Base-by-base conservation (phyloP, 371 early-diverging fungal species). In the Nematocida major region DNA sequence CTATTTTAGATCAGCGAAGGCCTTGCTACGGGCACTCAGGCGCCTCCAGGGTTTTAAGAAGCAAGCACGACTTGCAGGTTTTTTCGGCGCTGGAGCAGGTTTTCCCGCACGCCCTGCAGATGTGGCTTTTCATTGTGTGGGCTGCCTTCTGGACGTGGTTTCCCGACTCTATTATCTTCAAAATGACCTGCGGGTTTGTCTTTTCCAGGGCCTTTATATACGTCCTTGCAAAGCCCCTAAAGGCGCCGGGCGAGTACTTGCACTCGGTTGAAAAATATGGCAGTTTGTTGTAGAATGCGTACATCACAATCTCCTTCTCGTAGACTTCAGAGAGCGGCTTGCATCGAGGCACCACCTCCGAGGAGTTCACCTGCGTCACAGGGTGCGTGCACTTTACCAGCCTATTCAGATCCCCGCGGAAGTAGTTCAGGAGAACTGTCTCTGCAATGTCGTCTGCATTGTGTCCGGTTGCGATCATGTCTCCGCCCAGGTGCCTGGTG, bases 381-480 rank as follows among this genome's bases (percentile, higher is more conserved):
- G 94, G 94, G 36, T 89, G 89, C 0, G 97, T 95, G 87, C 97
- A 97, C 70, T 96, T 85, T 51, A 89, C 89, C 34, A 98, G 86
- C 59, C 97, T 87, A 15, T 93, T 90, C 67, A 93, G 84, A 86
- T 98, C 99, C 48, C 99, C 99, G 54, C 99, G 88, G 67, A 97
- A 87, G 28, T 97, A 88, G 87, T 98, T 98, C 94, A 98, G 93
- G 67, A 98, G 84, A 2, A 97, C 91, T 0, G 99, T 98, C 84
- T 98, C 99, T 20, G 99, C 99, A 73, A 97, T 91, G 87, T 98
- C 99, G 85, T 98, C 99, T 1, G 99, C 97, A 87, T 98, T 98
- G 80, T 98, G 99, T 3, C 99, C 99, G 0, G 97, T 97, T 3
- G 95, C 94, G 80, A 98, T 94, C 81, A 92, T 94, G 80, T 94